Evolutionary conservation across 768 basidiomycete species (phyloP).

Genomic region (Pleurotus djamor): DNA sequence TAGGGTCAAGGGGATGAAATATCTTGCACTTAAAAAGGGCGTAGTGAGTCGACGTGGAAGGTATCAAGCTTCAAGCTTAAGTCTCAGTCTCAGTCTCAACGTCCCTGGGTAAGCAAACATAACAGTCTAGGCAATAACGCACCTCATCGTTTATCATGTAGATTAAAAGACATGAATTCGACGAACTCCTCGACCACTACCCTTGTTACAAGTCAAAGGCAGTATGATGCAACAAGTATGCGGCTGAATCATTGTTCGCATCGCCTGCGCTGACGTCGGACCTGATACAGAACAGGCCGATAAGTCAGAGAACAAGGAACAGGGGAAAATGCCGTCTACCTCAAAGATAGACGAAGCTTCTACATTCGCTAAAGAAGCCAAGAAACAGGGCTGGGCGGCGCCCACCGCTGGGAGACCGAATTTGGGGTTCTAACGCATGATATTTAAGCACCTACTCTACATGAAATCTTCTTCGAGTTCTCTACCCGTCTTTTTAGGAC

Average conservation of each 20-base stretch:
- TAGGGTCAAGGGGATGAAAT: no score
- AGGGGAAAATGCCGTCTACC: background rate
- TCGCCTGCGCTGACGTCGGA: no score
- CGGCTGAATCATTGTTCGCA: background rate
- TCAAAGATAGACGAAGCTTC: slow-evolving; percentile 7
- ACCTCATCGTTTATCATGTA: background rate
- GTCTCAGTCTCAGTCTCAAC: no score
- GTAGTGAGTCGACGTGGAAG: no score
- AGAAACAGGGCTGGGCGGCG: slow-evolving; percentile 19
- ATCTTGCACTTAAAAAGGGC: no score
- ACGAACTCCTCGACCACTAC: background rate
- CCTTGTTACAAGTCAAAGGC: background rate
- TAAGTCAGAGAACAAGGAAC: background rate
- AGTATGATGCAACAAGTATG: background rate
- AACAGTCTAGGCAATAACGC: background rate
- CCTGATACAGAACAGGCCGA: no score
- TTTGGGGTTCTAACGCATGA: slow-evolving; percentile 11
- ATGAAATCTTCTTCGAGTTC: slow-evolving; percentile 91
- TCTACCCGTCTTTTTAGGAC: slow-evolving; percentile 54
- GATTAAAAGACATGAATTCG: slow-evolving; percentile 1
- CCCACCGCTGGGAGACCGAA: slow-evolving; percentile 19
- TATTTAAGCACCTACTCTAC: slow-evolving; percentile 28
- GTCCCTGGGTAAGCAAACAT: no score
- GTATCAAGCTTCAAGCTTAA: no score
- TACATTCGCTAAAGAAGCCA: slow-evolving; percentile 15